A percentile compares a stretch with the other conserved stretches of the same genome.
Evolutionary conservation across 345 rosid genomes (phyloP).

Genomic region (Atalantia buxifolia): DNA sequence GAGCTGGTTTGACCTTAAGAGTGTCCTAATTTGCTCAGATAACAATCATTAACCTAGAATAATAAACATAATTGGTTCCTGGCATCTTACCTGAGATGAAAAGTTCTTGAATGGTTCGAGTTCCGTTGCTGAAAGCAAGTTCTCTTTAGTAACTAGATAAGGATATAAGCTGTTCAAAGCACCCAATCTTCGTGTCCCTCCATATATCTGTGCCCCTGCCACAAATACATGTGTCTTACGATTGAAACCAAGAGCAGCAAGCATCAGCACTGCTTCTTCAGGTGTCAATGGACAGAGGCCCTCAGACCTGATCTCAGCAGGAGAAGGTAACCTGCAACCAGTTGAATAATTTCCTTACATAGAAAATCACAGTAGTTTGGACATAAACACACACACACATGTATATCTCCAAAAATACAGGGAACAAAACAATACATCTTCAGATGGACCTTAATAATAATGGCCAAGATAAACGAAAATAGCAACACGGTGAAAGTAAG

Average conservation of each 20-base stretch:
- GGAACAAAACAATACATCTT: neutral
- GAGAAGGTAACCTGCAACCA: conserved; percentile 66
- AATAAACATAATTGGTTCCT: neutral
- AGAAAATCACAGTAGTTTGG: neutral
- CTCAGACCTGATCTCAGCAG: conserved; percentile 65
- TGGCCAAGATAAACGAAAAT: neutral
- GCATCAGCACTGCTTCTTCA: conserved; percentile 93
- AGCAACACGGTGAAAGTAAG: neutral
- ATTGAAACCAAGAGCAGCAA: conserved; percentile 88
- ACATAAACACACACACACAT: no score
- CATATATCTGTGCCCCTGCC: conserved; percentile 89
- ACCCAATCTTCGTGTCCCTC: conserved; percentile 59
- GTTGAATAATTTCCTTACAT: conserved; percentile 3
- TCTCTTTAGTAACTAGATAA: conserved; percentile 88
- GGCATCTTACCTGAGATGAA: conserved; percentile 76
- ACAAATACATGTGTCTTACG: conserved; percentile 73
- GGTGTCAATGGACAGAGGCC: conserved; percentile 94
- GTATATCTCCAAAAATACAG: neutral
- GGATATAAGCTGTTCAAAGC: conserved; percentile 84
- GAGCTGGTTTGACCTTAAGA: neutral
- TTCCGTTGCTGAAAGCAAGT: conserved; percentile 67
- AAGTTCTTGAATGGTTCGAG: conserved; percentile 79
- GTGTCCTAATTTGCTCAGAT: neutral
- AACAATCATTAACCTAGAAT: neutral
- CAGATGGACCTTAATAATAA: neutral